These are phyloP conservation scores for Phialocephala subalpina DNA, from an alignment of 2,329 filamentous ascomycete genomes.

Conservation along the genomic window DNA sequence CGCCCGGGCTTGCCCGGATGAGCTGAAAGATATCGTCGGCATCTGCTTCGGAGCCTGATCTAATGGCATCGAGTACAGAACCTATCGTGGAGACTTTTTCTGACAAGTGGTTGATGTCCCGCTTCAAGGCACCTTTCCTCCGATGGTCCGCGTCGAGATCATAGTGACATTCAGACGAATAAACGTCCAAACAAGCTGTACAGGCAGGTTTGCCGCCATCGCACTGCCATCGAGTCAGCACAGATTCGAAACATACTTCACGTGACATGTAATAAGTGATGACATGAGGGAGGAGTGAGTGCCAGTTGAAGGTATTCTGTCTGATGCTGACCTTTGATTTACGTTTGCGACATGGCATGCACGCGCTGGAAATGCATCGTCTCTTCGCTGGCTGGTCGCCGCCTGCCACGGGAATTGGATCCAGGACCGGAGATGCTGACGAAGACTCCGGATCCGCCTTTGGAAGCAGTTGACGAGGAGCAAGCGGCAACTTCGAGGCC, in stretches of 20 bases:
- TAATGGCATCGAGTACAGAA: slow-evolving; percentile 47
- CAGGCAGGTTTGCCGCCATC: slow-evolving; percentile 56
- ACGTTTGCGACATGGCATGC: slow-evolving; percentile 35
- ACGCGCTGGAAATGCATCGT: slow-evolving; percentile 31
- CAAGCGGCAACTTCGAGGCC: not conserved
- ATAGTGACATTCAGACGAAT: slow-evolving; percentile 57
- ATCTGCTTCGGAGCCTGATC: slow-evolving; percentile 52
- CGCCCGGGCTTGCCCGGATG: slow-evolving; percentile 11
- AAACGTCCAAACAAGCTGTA: slow-evolving; percentile 58
- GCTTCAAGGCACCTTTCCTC: slow-evolving; percentile 50
- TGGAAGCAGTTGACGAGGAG: slow-evolving; percentile 19
- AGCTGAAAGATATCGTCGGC: slow-evolving; percentile 39
- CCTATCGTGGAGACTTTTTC: not conserved
- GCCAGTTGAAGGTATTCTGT: not conserved
- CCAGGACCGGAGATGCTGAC: slow-evolving; percentile 13
- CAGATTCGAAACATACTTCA: not conserved
- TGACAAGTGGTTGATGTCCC: slow-evolving; percentile 43
- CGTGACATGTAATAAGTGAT: not conserved
- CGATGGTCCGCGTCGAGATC: slow-evolving; percentile 56
- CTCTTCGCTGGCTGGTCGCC: slow-evolving; percentile 22
- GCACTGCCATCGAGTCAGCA: slow-evolving; percentile 47
- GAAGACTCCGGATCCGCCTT: slow-evolving; percentile 17
- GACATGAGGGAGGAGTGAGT: not conserved
- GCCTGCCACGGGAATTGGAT: not conserved
- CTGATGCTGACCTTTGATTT: slow-evolving; percentile 33